Base-by-base conservation (phyloP, 2,329 filamentous ascomycete genomes). In the Paracoccidioides lutzii region DNA sequence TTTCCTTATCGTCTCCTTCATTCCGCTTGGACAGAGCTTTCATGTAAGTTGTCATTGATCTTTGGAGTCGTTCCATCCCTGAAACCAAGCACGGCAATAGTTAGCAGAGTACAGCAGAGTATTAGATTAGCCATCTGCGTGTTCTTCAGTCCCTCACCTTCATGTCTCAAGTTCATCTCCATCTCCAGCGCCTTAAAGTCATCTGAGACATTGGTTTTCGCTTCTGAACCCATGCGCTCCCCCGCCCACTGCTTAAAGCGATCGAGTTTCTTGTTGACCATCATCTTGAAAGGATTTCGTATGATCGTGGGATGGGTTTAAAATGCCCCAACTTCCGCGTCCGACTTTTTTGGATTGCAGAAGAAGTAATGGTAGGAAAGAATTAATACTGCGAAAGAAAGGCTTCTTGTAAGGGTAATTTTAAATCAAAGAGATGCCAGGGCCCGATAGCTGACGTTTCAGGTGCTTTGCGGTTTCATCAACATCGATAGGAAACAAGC, bases 201-300 rank as follows among this genome's bases (percentile, higher is more conserved):
- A 53, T 97, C 90, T 0, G 88, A 87, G 60, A 89, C 83, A 69
- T 79, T 82, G 8, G 91, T 96, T 75, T 90, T 93, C 73, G 84
- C 81, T 73, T 96, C 90, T 61, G 82, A 82, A 64, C 91, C 91
- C 88, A 97, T 95, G 74, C 90, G 88, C 76, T 97, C 91, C 63
- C 89, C 89, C 41, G 90, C 89, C 91, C 91, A 97, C 85, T 97
- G 91, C 77, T 91, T 94, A 77, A 95, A 85, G 67, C 91, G 86
- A 74, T 90, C 91, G 69, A 97, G 83, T 71, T 94, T 95, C 78
- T 95, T 95, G 73, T 82, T 84, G 70, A 84, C 76, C 65, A 82
- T 81, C 79, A 81, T 81, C 15, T 22, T 48, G 53, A 15, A 49
- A 12, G n/a, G 3, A n/a, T 9, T 37, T 14, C 12, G 15, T 2